Evolutionary conservation across 176 grass and related monocot species (phyloP), one percentile per base, ranked within the genome.

Genomic region (Oryza rufipogon): DNA sequence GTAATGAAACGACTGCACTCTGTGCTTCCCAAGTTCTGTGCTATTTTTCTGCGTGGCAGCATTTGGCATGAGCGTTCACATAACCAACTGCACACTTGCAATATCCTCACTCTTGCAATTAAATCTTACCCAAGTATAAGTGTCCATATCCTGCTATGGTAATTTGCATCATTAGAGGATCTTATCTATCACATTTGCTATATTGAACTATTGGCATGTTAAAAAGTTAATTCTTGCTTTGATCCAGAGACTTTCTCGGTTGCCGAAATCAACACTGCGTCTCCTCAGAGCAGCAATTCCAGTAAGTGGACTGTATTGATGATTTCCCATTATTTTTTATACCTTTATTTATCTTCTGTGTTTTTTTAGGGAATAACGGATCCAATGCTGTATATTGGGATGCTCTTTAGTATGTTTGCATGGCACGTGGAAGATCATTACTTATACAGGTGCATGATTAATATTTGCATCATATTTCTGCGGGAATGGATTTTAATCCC

Each of bases 401-500:
- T 99, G 96, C 90, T 99, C 60, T 99, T 99, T 64, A 99, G 96
- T 82, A 96, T 99, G 91, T 99, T 99, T 91, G 91, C 96, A 38
- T 99, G 96, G 96, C 96, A 99, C 38, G 96, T 99, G 64, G 96
- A 99, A 94, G 96, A 99, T 67, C 96, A 99, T 78, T 99, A 96
- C 83, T 70, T 99, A 61, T 99, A 92, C 81, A 99, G 96, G 93
- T 99, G 81, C 47, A 63, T 72, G 71, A 66, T 64, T 81, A 54
- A 45, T 82, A 69, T 64, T 83, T 44, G 64, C 39, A 1, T 66
- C 32, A 71, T 86, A 22, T 52, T 89, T 70, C 39, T 76, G 20
- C 13, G 42, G 42, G 42, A 44, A 44, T 44, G 42, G 2, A 10
- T 44, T 44, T 7, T 44, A 44, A 44, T 44, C 42, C 9, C 42